Evolutionary conservation across 1,139 yeast species (phyloP).

Genomic region (Scheffersomyces segobiensis): DNA sequence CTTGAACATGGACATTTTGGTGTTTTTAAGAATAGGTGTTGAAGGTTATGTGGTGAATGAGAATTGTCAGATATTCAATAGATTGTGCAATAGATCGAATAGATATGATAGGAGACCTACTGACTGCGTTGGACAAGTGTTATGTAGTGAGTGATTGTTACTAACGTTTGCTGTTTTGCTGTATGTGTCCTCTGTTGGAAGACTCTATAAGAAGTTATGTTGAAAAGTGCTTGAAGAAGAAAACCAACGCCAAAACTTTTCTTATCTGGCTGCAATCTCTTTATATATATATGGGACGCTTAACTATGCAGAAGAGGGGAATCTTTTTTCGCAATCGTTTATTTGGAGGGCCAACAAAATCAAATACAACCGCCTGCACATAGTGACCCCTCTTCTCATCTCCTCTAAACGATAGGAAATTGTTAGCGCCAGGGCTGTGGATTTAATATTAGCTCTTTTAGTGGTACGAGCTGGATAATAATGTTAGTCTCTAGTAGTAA

Average conservation of each 20-base stretch:
- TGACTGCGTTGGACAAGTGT: too few relatives aligned
- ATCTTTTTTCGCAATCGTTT: background rate
- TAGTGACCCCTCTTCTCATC: background rate
- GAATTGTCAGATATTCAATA: too few relatives aligned
- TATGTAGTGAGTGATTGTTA: too few relatives aligned
- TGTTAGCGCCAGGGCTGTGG: background rate
- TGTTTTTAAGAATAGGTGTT: background rate
- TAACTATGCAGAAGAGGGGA: background rate
- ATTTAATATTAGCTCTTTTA: background rate
- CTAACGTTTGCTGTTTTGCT: too few relatives aligned
- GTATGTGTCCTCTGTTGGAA: background rate
- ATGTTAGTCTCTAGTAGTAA: too few relatives aligned
- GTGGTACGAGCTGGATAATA: background rate
- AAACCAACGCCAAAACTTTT: background rate
- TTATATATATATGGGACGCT: background rate
- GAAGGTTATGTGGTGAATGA: too few relatives aligned
- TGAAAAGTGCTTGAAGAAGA: background rate
- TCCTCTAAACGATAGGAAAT: background rate
- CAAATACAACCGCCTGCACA: background rate
- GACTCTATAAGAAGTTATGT: background rate
- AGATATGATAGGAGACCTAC: too few relatives aligned
- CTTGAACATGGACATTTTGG: conserved; percentile 11
- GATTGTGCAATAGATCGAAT: background rate
- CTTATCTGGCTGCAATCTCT: background rate
- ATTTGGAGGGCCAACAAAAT: background rate